These are phyloP conservation scores for Galium porrigens DNA, from an alignment of 305 asterid genomes.

Conservation along the genomic window DNA sequence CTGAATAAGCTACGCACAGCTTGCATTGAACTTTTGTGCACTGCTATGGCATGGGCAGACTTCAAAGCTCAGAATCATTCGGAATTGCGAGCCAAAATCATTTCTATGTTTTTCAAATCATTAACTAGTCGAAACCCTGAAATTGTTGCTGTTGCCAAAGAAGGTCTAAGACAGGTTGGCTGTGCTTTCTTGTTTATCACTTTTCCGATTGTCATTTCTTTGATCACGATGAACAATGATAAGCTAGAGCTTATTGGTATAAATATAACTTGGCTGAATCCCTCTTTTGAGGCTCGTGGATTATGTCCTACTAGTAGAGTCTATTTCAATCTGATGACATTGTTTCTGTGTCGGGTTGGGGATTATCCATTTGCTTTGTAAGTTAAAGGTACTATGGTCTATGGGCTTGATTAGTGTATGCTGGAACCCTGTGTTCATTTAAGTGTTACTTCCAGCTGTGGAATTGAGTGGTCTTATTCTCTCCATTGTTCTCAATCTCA, in stretches of 20 bases:
- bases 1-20: constrained; percentile 90
- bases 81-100: constrained; percentile 84
- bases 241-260: background rate
- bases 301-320: background rate
- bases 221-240: background rate
- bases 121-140: constrained; percentile 81
- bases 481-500: background rate
- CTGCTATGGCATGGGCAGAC: constrained; percentile 99
- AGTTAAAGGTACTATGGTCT: background rate
- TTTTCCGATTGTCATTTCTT: background rate
- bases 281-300: background rate
- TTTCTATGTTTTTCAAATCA: constrained; percentile 97
- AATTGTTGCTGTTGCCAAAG: constrained; percentile 95
- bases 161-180: constrained; percentile 94
- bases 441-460: background rate
- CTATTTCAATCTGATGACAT: background rate
- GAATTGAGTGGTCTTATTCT: background rate
- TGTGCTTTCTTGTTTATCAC: constrained; percentile 10
- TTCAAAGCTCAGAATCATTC: constrained; percentile 87
- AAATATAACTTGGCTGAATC: background rate
- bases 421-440: background rate
- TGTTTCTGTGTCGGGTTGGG: background rate
- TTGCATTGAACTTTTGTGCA: constrained; percentile 93
- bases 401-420: background rate
- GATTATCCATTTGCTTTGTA: constrained; percentile 2